Evolutionary conservation across 371 early-diverging fungal genomes (phyloP).

Genomic region (Rhizopus sp.): DNA sequence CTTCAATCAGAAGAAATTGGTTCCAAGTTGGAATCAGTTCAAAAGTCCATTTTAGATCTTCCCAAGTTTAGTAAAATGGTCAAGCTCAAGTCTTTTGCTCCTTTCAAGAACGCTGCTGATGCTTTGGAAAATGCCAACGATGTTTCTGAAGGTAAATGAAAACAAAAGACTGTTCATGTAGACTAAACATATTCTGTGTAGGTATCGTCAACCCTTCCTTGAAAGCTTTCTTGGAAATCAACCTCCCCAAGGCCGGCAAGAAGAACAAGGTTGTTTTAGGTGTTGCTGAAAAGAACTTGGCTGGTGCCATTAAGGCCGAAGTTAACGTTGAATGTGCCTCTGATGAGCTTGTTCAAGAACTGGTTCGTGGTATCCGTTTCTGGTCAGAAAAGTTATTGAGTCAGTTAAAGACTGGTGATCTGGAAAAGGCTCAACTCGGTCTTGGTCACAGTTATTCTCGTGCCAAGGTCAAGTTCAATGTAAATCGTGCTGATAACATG

Average conservation of each 20-base stretch:
- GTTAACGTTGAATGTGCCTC: slow-evolving; percentile 79
- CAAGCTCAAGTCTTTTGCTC: slow-evolving; percentile 91
- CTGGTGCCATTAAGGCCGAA: slow-evolving; percentile 82
- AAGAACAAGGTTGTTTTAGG: slow-evolving; percentile 79
- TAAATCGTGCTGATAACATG: slow-evolving; percentile 92
- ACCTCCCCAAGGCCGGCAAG: slow-evolving; percentile 84
- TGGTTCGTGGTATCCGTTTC: slow-evolving; percentile 91
- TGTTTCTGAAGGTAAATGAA: slow-evolving; percentile 89
- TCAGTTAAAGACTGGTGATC: slow-evolving; percentile 89
- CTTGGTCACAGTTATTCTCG: slow-evolving; percentile 98
- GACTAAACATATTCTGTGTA: slow-evolving; percentile 19
- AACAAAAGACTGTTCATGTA: not conserved
- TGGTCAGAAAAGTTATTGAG: slow-evolving; percentile 89
- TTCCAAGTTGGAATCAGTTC: slow-evolving; percentile 88
- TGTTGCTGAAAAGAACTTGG: slow-evolving; percentile 92
- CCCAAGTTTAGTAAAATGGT: slow-evolving; percentile 90
- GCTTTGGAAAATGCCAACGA: slow-evolving; percentile 98
- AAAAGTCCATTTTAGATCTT: slow-evolving; percentile 81
- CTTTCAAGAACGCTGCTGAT: slow-evolving; percentile 96
- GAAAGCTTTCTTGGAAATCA: slow-evolving; percentile 92
- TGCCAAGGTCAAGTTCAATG: slow-evolving; percentile 98
- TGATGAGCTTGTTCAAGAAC: slow-evolving; percentile 82
- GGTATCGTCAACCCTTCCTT: slow-evolving; percentile 82
- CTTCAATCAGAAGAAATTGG: slow-evolving; percentile 95
- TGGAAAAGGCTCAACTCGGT: slow-evolving; percentile 94